Percentiles rank a stretch among this genome's conserved stretches.
Evolutionary conservation across 352 stramenopile genomes (phyloP).

Genomic region (Pythium folliculosum): DNA sequence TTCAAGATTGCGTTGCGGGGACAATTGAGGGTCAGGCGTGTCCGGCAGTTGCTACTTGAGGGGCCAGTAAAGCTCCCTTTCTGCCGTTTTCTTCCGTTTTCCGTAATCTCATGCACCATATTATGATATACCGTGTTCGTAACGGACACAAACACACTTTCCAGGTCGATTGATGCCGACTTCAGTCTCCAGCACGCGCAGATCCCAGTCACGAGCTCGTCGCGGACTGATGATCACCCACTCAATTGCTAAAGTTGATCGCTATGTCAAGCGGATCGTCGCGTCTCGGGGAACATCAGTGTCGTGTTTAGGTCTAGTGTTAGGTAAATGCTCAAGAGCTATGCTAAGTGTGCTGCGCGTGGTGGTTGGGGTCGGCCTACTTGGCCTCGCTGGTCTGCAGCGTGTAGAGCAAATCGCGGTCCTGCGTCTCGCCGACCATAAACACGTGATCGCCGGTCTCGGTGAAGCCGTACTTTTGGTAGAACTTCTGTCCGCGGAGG

Average conservation of each 20-base stretch:
- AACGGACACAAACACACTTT: neutral
- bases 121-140: neutral
- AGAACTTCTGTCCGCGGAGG: slow-evolving; percentile 36
- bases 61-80: neutral
- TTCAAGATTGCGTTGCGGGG: slow-evolving; percentile 6
- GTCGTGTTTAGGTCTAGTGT: no score
- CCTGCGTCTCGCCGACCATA: slow-evolving; percentile 20
- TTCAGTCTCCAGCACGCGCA: no score
- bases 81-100: slow-evolving; percentile 11
- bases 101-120: neutral
- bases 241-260: no score
- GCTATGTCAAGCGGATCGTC: no score
- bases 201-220: no score
- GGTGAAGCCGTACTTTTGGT: slow-evolving; percentile 36
- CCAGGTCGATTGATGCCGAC: no score
- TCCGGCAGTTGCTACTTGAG: neutral
- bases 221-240: no score
- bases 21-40: neutral
- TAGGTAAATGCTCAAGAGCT: no score
- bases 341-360: neutral
- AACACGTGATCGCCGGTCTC: slow-evolving; percentile 36
- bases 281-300: no score
- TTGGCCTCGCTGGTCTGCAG: slow-evolving; percentile 1
- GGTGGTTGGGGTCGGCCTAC: slow-evolving; percentile 1
- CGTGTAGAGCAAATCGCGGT: slow-evolving; percentile 12